A percentile compares a stretch with the other conserved stretches of the same genome.
phyloP scores from a whole-genome alignment of 1,284 basidiomycete genomes.

The Fomitopsis pinicola region DNA sequence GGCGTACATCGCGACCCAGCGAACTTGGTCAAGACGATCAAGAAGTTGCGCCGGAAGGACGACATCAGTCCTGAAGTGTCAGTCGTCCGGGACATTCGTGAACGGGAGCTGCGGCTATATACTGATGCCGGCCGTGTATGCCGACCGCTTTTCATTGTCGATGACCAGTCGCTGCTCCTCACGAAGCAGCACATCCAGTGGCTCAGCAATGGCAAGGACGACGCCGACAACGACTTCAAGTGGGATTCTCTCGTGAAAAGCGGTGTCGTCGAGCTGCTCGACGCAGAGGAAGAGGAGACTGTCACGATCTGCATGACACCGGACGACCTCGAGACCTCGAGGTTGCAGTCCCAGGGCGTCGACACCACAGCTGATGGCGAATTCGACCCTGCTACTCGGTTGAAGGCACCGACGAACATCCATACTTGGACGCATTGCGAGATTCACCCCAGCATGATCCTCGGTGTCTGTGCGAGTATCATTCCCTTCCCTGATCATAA shows the following conservation, averaged over 20 bases:
- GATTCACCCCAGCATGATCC: conserved; percentile 99
- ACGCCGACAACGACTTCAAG: conserved; percentile 42
- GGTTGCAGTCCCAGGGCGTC: conserved; percentile 60
- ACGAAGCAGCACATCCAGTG: conserved; percentile 84
- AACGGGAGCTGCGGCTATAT: conserved; percentile 91
- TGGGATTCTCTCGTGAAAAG: conserved; percentile 87
- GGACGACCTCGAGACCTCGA: conserved; percentile 88
- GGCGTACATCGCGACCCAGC: conserved; percentile 97
- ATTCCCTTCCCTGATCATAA: conserved; percentile 99
- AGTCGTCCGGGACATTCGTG: conserved; percentile 95
- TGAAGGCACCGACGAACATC: conserved; percentile 78
- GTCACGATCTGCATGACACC: conserved; percentile 99
- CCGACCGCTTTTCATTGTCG: conserved; percentile 96
- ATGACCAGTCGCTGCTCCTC: conserved; percentile 81
- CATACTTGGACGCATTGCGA: conserved; percentile 99
- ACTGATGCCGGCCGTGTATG: conserved; percentile 97
- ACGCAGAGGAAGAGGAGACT: conserved; percentile 99
- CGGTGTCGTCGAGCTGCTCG: conserved; percentile 92
- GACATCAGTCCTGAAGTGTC: conserved; percentile 97
- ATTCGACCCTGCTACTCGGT: conserved; percentile 83
- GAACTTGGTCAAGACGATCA: conserved; percentile 89
- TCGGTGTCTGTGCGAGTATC: conserved; percentile 97
- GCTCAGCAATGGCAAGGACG: conserved; percentile 47
- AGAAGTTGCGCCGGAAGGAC: conserved; percentile 89
- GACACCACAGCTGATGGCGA: conserved; percentile 60